Evolutionary conservation across 129 eudicot genomes (phyloP).

Genomic region (Oenanthe sinensis): DNA sequence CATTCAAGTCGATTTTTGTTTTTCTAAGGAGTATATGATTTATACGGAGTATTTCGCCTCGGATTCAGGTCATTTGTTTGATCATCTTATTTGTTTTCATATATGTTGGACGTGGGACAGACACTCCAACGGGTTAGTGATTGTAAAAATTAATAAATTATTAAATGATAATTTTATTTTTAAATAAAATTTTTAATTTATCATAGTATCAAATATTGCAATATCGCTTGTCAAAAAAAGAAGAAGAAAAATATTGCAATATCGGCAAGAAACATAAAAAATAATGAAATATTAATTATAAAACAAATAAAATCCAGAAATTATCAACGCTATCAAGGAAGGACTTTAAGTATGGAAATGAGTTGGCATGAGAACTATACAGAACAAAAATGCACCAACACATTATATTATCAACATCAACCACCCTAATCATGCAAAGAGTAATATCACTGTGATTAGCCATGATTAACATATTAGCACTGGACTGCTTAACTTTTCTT

Average conservation of each 20-base stretch:
- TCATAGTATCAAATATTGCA: too few relatives aligned
- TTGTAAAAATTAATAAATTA: not conserved
- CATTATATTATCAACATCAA: not conserved
- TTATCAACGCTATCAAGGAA: not conserved
- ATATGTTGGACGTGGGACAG: not conserved
- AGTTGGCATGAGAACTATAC: slow-evolving; percentile 1
- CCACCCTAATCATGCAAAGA: not conserved
- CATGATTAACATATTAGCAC: not conserved
- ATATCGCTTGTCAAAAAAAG: too few relatives aligned
- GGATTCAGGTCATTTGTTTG: not conserved
- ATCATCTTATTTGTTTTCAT: not conserved
- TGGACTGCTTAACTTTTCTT: not conserved
- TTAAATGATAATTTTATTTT: too few relatives aligned
- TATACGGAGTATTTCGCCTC: not conserved
- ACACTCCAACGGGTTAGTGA: not conserved
- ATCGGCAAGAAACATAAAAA: too few relatives aligned
- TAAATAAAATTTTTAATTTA: too few relatives aligned
- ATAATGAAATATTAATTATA: too few relatives aligned
- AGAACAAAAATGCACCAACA: not conserved
- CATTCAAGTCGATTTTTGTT: not conserved
- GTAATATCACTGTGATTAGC: not conserved
- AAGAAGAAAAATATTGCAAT: too few relatives aligned
- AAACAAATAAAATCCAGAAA: too few relatives aligned
- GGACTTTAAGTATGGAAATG: not conserved
- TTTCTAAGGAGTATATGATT: not conserved